Evolutionary conservation across 1,284 basidiomycete genomes (phyloP), one percentile per base, ranked within the genome.

Genomic region (Irpex sp.): DNA sequence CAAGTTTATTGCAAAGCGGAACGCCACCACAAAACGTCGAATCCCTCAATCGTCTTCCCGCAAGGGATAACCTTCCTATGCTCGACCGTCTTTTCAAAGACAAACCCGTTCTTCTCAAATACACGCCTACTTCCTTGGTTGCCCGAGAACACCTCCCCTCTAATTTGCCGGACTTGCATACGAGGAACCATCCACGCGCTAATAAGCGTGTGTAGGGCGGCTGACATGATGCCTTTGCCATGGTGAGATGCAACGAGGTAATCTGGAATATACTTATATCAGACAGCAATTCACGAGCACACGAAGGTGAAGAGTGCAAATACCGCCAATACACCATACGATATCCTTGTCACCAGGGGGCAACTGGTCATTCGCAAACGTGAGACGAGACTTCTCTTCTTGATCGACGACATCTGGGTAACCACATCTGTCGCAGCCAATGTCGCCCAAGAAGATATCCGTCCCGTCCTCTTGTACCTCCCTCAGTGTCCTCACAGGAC

Each of bases 41-140:
- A 64, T 19, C 66, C 73, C 23, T 63, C 56, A 35, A 62, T 58
- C 37, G 47, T 62, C 49, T 55, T 66, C 33, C 68, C 71, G 36
- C 36, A 68, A 56, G 63, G 68, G 47, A 58, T 59, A 64, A 68
- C 47, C 77, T 57, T 66, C 75, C 65, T 73, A n/a, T 80, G 74
- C 58, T 80, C 71, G 14, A 78, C 60, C 35, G 76, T 77, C 58
- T 75, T 67, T 63, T 71, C 71, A 63, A 79, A 68, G 39, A 70
- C 72, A 65, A 89, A 89, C 10, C 84, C 85, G 61, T 82, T 83
- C 77, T 87, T 89, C 69, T 82, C 76, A 65, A 89, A 85, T 33
- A 88, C 85, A 52, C 80, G 75, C 14, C 77, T 73, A 64, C 87
- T 88, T 0, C 77, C 86, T 1, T 71, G 64, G 70, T 90, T 90